Conservation (phyloP, 2,329 filamentous ascomycete species). For the Aureobasidium namibiae region DNA sequence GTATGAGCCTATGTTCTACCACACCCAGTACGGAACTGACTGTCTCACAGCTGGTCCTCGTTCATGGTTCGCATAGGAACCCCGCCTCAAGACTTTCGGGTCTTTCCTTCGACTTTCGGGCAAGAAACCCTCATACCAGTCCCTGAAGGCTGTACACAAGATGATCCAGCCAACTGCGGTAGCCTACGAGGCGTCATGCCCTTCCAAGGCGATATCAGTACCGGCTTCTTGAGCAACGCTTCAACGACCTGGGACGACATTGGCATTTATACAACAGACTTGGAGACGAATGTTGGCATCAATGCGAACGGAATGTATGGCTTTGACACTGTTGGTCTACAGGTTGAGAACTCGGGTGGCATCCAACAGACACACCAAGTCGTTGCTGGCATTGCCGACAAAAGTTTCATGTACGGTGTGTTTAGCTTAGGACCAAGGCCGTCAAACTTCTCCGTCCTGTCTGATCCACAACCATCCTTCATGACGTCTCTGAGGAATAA, state of each 20-base stretch:
- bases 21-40: background rate
- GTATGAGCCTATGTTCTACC: background rate
- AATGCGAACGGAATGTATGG: constrained; percentile 28
- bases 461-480: constrained; percentile 25
- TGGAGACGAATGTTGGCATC: constrained; percentile 23
- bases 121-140: constrained; percentile 29
- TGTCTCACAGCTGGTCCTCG: constrained; percentile 14
- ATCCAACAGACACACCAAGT: constrained; percentile 26
- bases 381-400: constrained; percentile 28
- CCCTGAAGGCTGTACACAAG: constrained; percentile 26
- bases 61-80: constrained; percentile 16
- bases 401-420: constrained; percentile 30
- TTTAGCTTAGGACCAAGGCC: constrained; percentile 30
- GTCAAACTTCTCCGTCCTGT: constrained; percentile 32
- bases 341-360: constrained; percentile 19
- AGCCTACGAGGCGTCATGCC: constrained; percentile 23
- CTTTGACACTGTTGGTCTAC: constrained; percentile 27
- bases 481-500: constrained; percentile 24
- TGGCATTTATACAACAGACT: constrained; percentile 26
- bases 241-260: constrained; percentile 27
- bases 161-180: constrained; percentile 21
- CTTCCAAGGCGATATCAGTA: constrained; percentile 20
- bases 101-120: constrained; percentile 24
- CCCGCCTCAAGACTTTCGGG: constrained; percentile 16
- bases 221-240: constrained; percentile 23